Percentiles rank a stretch among this genome's conserved stretches.
Conservation (phyloP, 768 basidiomycete genomes). For the Royoungia palumana region DNA sequence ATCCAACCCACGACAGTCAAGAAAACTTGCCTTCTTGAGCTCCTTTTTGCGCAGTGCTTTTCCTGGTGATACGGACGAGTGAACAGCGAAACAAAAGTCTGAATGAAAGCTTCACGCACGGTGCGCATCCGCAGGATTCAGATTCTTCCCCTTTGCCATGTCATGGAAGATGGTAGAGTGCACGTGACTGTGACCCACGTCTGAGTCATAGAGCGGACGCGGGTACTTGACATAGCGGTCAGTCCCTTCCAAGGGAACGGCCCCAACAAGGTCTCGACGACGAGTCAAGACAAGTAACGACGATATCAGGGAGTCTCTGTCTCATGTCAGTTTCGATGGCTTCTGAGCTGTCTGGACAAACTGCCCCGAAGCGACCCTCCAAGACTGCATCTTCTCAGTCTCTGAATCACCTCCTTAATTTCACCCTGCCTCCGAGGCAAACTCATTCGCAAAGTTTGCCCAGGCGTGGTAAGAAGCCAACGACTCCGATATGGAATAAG, state of each 20-base stretch:
- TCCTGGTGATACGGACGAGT: slow-evolving; percentile 44
- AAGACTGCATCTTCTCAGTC: slow-evolving; percentile 70
- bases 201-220: slow-evolving; percentile 18
- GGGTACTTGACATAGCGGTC: slow-evolving; percentile 13
- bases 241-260: slow-evolving; percentile 50
- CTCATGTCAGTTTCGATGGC: slow-evolving; percentile 30
- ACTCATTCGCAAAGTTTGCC: slow-evolving; percentile 57
- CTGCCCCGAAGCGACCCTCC: slow-evolving; percentile 53
- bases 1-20: slow-evolving; percentile 10
- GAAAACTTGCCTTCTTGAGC: slow-evolving; percentile 69
- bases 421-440: slow-evolving; percentile 87
- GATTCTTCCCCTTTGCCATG: slow-evolving; percentile 83
- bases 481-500: slow-evolving; percentile 75
- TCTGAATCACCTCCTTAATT: slow-evolving; percentile 87
- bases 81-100: neutral
- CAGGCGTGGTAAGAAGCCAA: slow-evolving; percentile 71
- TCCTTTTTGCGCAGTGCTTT: slow-evolving; percentile 94
- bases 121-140: slow-evolving; percentile 93
- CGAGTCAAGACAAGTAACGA: slow-evolving; percentile 1
- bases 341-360: slow-evolving; percentile 20
- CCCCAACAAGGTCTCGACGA: slow-evolving; percentile 24
- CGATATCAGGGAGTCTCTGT: slow-evolving; percentile 17
- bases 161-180: neutral
- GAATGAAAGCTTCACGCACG: slow-evolving; percentile 48
- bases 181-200: slow-evolving; percentile 30